A percentile compares a stretch with the other conserved stretches of the same genome.
These are phyloP conservation scores for Sugiyamaella castrensis DNA, from an alignment of 1,139 yeast species.

Conservation along the genomic window DNA sequence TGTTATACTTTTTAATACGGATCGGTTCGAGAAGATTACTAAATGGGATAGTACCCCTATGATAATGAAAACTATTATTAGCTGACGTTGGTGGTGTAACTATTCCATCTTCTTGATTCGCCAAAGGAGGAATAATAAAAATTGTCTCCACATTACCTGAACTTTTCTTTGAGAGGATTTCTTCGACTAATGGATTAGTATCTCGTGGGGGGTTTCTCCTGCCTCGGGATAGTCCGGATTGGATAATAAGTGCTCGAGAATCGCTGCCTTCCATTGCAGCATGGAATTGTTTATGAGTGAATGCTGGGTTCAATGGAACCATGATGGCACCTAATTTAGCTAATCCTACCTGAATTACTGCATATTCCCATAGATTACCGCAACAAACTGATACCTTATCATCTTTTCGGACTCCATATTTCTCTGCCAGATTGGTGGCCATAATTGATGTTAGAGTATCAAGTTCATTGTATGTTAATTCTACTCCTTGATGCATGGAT, in stretches of 20 bases:
- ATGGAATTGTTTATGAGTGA: conserved; percentile 32
- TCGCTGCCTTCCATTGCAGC: conserved; percentile 31
- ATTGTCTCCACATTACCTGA: conserved; percentile 11
- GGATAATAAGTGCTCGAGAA: conserved; percentile 31
- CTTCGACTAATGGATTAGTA: conserved; percentile 14
- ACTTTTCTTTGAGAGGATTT: conserved; percentile 8
- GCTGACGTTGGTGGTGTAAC: conserved; percentile 12
- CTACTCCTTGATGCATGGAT: conserved; percentile 30
- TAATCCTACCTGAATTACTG: conserved; percentile 33
- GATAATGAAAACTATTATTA: conserved; percentile 15
- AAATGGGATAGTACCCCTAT: conserved; percentile 12
- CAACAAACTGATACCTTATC: conserved; percentile 36
- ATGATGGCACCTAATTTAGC: conserved; percentile 35
- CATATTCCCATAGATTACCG: conserved; percentile 37
- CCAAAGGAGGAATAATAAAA: conserved; percentile 12
- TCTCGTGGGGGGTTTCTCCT: conserved; percentile 18
- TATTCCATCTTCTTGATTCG: neutral
- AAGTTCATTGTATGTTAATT: conserved; percentile 27
- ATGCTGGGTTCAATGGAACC: conserved; percentile 37
- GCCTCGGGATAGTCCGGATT: conserved; percentile 20
- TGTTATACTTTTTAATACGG: conserved; percentile 9
- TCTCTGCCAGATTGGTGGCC: conserved; percentile 28
- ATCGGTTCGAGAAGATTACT: conserved; percentile 8
- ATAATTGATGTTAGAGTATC: conserved; percentile 25
- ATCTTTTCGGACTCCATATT: conserved; percentile 26